Evolutionary conservation across 2,329 filamentous ascomycete species (phyloP).

Genomic region (Lasiodiplodia hormozganensis): DNA sequence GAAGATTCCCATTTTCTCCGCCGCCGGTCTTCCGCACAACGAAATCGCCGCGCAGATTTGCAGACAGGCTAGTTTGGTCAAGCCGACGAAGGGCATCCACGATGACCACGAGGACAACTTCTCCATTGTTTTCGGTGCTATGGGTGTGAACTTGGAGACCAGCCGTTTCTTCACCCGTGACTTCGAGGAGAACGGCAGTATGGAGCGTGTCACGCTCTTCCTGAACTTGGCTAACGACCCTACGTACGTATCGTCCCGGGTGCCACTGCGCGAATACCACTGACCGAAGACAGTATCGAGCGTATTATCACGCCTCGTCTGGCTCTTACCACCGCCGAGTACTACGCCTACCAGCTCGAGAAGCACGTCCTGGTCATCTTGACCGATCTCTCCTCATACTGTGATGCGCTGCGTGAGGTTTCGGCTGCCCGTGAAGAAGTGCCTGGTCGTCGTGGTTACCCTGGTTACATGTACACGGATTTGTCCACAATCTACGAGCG

Average conservation of each 20-base stretch:
- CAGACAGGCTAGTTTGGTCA: constrained; percentile 93
- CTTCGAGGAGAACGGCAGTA: constrained; percentile 98
- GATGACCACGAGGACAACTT: constrained; percentile 99
- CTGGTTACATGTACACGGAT: constrained; percentile 99
- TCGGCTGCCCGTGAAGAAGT: constrained; percentile 98
- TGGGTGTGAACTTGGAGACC: constrained; percentile 99
- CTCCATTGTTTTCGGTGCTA: constrained; percentile 98
- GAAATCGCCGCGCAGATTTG: constrained; percentile 99
- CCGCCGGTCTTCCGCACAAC: constrained; percentile 97
- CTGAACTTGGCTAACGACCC: constrained; percentile 99
- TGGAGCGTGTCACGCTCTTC: constrained; percentile 97
- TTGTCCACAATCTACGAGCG: constrained; percentile 99
- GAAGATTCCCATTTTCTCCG: constrained; percentile 99
- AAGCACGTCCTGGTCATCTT: constrained; percentile 99
- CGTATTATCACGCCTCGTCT: constrained; percentile 99
- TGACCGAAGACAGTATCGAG: constrained; percentile 73
- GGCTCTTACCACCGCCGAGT: constrained; percentile 96
- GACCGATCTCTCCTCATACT: constrained; percentile 97
- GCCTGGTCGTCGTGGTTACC: constrained; percentile 97
- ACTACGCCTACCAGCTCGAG: constrained; percentile 99
- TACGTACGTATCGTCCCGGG: constrained; percentile 69
- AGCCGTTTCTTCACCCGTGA: constrained; percentile 98
- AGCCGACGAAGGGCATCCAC: constrained; percentile 92
- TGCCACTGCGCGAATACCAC: constrained; percentile 27
- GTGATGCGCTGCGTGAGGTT: constrained; percentile 97